Evolutionary conservation across 176 grass and related monocot species (phyloP).

Genomic region (Carex pumila): DNA sequence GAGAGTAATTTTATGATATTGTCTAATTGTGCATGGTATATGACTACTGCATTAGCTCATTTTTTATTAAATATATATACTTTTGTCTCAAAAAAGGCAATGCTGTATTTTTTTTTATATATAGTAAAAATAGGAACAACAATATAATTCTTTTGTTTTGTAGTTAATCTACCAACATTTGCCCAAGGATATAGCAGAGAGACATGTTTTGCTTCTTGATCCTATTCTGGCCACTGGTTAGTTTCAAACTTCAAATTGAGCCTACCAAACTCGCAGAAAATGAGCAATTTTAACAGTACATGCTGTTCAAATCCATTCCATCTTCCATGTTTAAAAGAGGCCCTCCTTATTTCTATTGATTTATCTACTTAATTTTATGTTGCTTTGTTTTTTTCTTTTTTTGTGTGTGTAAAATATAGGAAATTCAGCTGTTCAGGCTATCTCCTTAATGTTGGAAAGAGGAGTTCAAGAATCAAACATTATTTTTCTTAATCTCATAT

Average conservation of each 20-base stretch:
- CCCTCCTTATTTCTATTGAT: background rate
- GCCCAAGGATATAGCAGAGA: constrained; percentile 66
- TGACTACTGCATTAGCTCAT: background rate
- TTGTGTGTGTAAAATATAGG: constrained; percentile 24
- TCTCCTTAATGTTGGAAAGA: constrained; percentile 61
- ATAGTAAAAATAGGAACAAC: no score
- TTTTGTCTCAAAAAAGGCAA: no score
- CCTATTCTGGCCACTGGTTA: constrained; percentile 91
- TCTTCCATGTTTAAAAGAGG: background rate
- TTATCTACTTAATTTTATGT: background rate
- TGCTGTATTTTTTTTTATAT: no score
- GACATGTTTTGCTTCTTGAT: constrained; percentile 90
- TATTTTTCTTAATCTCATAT: constrained; percentile 94
- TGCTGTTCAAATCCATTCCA: background rate
- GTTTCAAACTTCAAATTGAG: background rate
- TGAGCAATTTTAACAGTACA: background rate
- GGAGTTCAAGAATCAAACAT: constrained; percentile 78
- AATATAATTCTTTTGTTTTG: constrained; percentile 19
- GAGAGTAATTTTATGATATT: background rate
- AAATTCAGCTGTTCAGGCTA: constrained; percentile 88
- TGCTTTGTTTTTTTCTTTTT: background rate
- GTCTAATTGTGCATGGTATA: background rate
- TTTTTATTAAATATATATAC: background rate
- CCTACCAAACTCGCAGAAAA: background rate
- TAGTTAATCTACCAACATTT: constrained; percentile 89